Base-by-base conservation (phyloP, 139 green algal genomes). In the Auxenochlorella pyrenoidosa region DNA sequence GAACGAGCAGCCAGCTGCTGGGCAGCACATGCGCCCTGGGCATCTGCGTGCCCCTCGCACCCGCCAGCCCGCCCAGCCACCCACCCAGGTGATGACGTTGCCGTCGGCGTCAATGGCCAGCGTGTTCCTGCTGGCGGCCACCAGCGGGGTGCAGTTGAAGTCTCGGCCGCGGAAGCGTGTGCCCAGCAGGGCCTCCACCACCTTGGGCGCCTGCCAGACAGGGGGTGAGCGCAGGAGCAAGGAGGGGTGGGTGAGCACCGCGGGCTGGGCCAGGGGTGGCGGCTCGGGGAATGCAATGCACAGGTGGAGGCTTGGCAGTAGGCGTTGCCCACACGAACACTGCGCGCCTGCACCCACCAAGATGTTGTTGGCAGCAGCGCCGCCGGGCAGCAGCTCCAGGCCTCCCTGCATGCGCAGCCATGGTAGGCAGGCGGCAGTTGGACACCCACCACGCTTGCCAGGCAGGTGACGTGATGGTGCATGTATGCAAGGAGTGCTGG, bases 151-250 rank as follows among this genome's bases (percentile, higher is more conserved):
- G 58, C 43, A 36, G 3, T 80, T 65, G 83, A 92, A 92, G 16
- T 87, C 78, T 28, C 91, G 85, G 22, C 95, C 95, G 21, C 88
- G 83, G 76, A 98, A 92, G 15, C 91, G 88, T 1, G 93, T 92
- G 65, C 21, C 95, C 81, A 97, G 90, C 75, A 97, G 84, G 34
- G 93, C 88, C 79, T 97, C 95, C 34, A 98, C 89, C 80, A 98
- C 95, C 79, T 95, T 95, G 41, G 94, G 94, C 0, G 70, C 70
- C 75, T 81, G 68, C 54, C 15, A 13, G 54, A 13, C 16, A 13
- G 54, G 12, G 54, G 47, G 47, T 6, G 47, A 12, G 47, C 8
- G 47, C 12, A 12, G 12, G 12, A 58, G 47, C 47, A 58, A 58
- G 47, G 47, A 58, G 12, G 47, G 8, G 12, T 12, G 47, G 8